Percentiles rank a stretch among this genome's conserved stretches.
Evolutionary conservation across 108 stramenopile species (phyloP).

Genomic region (Craspedostauros australis): DNA sequence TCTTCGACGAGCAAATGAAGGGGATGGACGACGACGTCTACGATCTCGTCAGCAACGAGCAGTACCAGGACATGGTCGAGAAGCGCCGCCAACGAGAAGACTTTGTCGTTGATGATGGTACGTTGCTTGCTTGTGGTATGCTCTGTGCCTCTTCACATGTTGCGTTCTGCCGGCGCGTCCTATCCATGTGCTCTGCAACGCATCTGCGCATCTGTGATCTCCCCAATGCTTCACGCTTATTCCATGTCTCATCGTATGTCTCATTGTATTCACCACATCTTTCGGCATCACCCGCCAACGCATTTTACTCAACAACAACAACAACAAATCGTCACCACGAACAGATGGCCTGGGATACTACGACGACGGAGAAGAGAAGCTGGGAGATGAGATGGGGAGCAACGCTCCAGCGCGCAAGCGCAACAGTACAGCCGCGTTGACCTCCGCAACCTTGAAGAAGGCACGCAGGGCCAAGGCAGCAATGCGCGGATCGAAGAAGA

Average conservation of each 20-base stretch:
- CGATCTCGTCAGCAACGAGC: slow-evolving; percentile 80
- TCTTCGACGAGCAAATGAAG: slow-evolving; percentile 35
- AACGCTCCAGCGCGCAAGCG: slow-evolving; percentile 20
- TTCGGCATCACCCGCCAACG: too few relatives aligned
- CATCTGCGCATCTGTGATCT: too few relatives aligned
- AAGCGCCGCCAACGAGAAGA: slow-evolving; percentile 88
- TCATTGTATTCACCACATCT: too few relatives aligned
- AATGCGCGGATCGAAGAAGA: not conserved
- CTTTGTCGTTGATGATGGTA: slow-evolving; percentile 98
- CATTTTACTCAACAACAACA: too few relatives aligned
- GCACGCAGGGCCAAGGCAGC: slow-evolving; percentile 48
- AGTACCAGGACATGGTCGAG: slow-evolving; percentile 80
- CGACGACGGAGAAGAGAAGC: slow-evolving; percentile 96
- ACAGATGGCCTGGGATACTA: slow-evolving; percentile 93
- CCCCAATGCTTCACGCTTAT: too few relatives aligned
- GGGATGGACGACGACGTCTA: slow-evolving; percentile 82
- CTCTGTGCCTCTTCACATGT: too few relatives aligned
- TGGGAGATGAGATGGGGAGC: slow-evolving; percentile 52
- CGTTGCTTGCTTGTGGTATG: too few relatives aligned
- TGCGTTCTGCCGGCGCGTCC: too few relatives aligned
- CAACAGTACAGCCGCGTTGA: slow-evolving; percentile 41
- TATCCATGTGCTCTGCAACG: too few relatives aligned
- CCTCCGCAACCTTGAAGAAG: slow-evolving; percentile 56
- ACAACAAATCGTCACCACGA: slow-evolving; percentile 1
- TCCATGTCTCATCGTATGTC: too few relatives aligned